Evolutionary conservation across 1,284 basidiomycete genomes (phyloP), one percentile per base, ranked within the genome.

Genomic region (Sanghuangporus baumii): DNA sequence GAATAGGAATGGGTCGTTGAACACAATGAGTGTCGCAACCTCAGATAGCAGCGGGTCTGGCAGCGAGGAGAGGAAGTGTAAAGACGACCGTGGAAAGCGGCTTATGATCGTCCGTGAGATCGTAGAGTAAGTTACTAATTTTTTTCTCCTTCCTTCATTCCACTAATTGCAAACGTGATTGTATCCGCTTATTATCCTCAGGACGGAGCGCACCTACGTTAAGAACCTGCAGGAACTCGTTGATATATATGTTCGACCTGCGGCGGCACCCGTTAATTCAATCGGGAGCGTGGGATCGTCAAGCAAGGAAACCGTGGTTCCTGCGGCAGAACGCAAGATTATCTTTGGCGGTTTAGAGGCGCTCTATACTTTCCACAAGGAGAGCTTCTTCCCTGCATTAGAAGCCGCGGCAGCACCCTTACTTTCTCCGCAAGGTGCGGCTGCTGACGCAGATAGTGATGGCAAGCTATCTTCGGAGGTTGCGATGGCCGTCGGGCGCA

Each of bases 151-250:
- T 62, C 56, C 12, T 16, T 59, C 26, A 55, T 26, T 61, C 20
- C 18, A 37, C n/a, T 43, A 6, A 43, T 61, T 50, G 63, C 43
- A 31, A 31, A 4, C 26, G 26, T 62, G 68, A 62, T 73, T 38
- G 69, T 43, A 48, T 67, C 61, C 31, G 52, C 34, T 54, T n/a
- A 31, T 57, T 38, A 36, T 60, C 6, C 61, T 62, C 71, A 93
- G 91, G 70, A 98, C 96, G 50, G 96, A 99, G 75, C 84, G 93
- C 66, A 96, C 96, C 1, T 99, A 99, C 74, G 93, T 98, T 62
- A 91, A 91, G 68, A 92, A 93, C 12, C 77, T 99, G 23, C 87
- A 91, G 71, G 96, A 98, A 74, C 83, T 99, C 31, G 87, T 96
- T 57, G 91, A 96, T 64, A 97, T 99, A 65, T 99, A 99, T 73